Evolutionary conservation across 805 yeast genomes (phyloP).

Genomic region (Wickerhamiella dianesei): DNA sequence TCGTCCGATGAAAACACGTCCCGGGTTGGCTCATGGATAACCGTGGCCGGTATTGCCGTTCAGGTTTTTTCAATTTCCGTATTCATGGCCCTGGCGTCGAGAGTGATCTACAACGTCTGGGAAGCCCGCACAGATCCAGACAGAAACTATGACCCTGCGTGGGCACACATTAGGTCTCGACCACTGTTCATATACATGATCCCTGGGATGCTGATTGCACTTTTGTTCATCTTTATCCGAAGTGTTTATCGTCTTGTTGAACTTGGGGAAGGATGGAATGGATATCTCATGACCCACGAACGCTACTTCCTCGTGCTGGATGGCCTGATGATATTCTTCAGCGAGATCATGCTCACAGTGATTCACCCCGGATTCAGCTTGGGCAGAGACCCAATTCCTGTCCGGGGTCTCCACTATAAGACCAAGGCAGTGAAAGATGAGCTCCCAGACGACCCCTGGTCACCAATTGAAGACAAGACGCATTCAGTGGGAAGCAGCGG

Average conservation of each 20-base stretch:
- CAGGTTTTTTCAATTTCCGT: slow-evolving; percentile 58
- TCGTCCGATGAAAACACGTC: slow-evolving; percentile 23
- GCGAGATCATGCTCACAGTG: background rate
- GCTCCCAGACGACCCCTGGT: background rate
- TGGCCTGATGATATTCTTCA: slow-evolving; percentile 32
- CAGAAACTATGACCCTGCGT: slow-evolving; percentile 1
- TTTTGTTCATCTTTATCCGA: slow-evolving; percentile 43
- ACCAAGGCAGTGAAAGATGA: background rate
- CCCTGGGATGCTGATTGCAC: slow-evolving; percentile 25
- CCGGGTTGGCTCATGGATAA: slow-evolving; percentile 39
- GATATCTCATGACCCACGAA: slow-evolving; percentile 46
- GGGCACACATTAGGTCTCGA: slow-evolving; percentile 4
- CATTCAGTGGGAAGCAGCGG: background rate
- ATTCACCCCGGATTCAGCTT: slow-evolving; percentile 2
- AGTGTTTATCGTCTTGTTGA: slow-evolving; percentile 62
- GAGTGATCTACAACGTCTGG: slow-evolving; percentile 24
- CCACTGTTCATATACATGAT: slow-evolving; percentile 12
- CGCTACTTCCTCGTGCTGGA: slow-evolving; percentile 44
- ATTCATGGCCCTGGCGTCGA: slow-evolving; percentile 38
- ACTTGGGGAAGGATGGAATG: slow-evolving; percentile 54
- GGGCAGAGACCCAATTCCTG: background rate
- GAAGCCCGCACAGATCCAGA: background rate
- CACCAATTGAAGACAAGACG: background rate
- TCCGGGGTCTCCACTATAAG: background rate
- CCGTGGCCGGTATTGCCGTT: slow-evolving; percentile 62